phyloP scores from a whole-genome alignment of 768 basidiomycete species.

The Kockovaella imperatae region DNA sequence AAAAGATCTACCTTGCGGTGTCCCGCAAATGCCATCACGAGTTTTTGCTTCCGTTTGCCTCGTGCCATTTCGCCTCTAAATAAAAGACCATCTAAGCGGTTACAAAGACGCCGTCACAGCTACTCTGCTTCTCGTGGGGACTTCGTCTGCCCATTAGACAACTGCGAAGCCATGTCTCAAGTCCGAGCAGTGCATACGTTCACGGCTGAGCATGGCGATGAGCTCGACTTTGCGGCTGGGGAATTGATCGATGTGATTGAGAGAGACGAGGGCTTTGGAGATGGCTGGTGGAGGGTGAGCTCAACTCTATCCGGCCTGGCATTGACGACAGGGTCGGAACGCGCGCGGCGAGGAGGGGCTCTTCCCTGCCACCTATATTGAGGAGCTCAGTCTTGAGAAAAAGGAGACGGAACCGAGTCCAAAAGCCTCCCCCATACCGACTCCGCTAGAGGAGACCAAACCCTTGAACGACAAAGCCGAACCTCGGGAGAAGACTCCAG shows the following conservation, averaged over 20 bases:
- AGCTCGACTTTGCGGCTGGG: constrained; percentile 74
- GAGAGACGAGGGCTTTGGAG: constrained; percentile 82
- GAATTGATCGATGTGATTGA: constrained; percentile 84
- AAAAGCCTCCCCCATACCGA: not conserved
- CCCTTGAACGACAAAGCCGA: not conserved
- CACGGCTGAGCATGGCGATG: constrained; percentile 85
- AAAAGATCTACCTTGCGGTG: too few species aligned
- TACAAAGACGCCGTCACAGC: too few species aligned
- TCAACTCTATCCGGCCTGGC: not conserved
- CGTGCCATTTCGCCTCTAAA: too few species aligned
- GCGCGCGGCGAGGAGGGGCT: constrained; percentile 71
- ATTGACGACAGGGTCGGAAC: constrained; percentile 63
- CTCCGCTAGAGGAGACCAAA: constrained; percentile 10
- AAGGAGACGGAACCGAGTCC: constrained; percentile 47
- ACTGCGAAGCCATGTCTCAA: constrained; percentile 20
- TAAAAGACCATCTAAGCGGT: too few species aligned
- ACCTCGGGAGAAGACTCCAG: not conserved
- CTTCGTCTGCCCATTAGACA: too few species aligned
- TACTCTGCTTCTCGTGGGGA: too few species aligned
- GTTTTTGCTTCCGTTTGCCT: too few species aligned
- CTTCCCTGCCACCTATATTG: constrained; percentile 84
- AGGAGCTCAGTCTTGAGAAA: too few species aligned
- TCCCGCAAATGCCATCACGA: too few species aligned
- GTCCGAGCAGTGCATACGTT: constrained; percentile 50
- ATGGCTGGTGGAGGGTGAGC: constrained; percentile 90